These are phyloP conservation scores for Angomonas ambiguus DNA, from an alignment of 208 protist species.

Conservation along the genomic window DNA sequence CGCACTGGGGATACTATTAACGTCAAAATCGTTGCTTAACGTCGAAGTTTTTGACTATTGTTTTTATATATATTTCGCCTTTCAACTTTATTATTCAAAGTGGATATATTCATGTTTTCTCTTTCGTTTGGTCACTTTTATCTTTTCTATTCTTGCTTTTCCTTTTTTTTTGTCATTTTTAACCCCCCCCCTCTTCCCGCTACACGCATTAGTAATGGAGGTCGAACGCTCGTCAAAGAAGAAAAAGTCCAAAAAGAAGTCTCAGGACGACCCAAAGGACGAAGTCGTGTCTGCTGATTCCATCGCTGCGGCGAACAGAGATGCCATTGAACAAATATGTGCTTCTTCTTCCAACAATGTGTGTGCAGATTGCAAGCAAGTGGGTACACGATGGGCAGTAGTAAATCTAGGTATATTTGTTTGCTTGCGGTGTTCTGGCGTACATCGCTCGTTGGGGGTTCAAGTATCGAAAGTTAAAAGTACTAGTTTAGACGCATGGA, in stretches of 20 bases:
- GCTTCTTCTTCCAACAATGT: slow-evolving; percentile 57
- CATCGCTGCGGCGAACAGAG: slow-evolving; percentile 66
- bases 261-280: background rate
- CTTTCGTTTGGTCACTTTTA: too few relatives aligned
- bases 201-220: background rate
- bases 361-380: slow-evolving; percentile 80
- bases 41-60: slow-evolving; percentile 5
- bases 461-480: slow-evolving; percentile 93
- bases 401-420: slow-evolving; percentile 90
- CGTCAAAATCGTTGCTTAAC: slow-evolving; percentile 31
- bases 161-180: too few relatives aligned
- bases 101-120: too few relatives aligned
- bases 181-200: too few relatives aligned
- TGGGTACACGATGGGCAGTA: slow-evolving; percentile 83
- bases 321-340: slow-evolving; percentile 57
- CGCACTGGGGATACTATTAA: slow-evolving; percentile 62
- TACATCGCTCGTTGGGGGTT: slow-evolving; percentile 91
- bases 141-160: slow-evolving; percentile 12
- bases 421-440: slow-evolving; percentile 91
- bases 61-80: too few relatives aligned
- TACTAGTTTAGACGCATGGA: slow-evolving; percentile 91
- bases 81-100: too few relatives aligned
- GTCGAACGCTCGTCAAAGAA: slow-evolving; percentile 8
- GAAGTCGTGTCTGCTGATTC: too few relatives aligned
- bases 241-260: background rate